phyloP scores from a whole-genome alignment of 306 rosid genomes.

The Oxytropis ochrocephala region DNA sequence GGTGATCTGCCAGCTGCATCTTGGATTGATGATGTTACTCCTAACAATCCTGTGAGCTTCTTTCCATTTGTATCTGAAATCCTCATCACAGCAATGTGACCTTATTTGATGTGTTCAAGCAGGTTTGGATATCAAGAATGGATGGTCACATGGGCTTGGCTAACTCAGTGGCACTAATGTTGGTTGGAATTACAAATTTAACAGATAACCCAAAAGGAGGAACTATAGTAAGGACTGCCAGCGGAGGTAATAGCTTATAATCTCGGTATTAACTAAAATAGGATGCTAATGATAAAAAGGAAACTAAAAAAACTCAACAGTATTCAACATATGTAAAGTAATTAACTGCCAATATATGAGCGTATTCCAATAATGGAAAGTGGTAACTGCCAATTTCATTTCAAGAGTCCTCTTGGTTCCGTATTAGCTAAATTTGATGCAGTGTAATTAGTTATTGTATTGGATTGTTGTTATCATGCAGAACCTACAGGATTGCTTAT shows the following conservation, averaged over 20 bases:
- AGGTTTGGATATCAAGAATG: conserved; percentile 72
- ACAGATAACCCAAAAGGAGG: conserved; percentile 69
- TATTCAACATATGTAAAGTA: not conserved
- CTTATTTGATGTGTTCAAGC: conserved; percentile 14
- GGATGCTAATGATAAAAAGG: not conserved
- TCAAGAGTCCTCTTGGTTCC: not conserved
- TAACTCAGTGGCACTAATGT: conserved; percentile 55
- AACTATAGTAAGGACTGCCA: conserved; percentile 42
- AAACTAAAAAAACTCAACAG: not conserved
- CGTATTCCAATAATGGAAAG: not conserved
- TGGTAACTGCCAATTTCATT: not conserved
- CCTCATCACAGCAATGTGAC: conserved; percentile 11
- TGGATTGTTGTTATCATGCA: conserved; percentile 26
- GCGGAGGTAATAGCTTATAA: conserved; percentile 42
- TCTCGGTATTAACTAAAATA: not conserved
- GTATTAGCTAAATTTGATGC: not conserved
- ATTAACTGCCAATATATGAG: not conserved
- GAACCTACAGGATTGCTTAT: conserved; percentile 73
- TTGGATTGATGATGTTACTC: conserved; percentile 66
- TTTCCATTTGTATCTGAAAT: not conserved
- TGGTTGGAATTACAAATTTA: conserved; percentile 51
- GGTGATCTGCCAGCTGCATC: conserved; percentile 67
- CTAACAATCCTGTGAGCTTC: conserved; percentile 62
- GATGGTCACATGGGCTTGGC: conserved; percentile 89
- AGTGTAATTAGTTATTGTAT: conserved; percentile 4